Evolutionary conservation across 371 early-diverging fungal genomes (phyloP), one percentile per base, ranked within the genome.

Genomic region (Fennellomyces sp.): DNA sequence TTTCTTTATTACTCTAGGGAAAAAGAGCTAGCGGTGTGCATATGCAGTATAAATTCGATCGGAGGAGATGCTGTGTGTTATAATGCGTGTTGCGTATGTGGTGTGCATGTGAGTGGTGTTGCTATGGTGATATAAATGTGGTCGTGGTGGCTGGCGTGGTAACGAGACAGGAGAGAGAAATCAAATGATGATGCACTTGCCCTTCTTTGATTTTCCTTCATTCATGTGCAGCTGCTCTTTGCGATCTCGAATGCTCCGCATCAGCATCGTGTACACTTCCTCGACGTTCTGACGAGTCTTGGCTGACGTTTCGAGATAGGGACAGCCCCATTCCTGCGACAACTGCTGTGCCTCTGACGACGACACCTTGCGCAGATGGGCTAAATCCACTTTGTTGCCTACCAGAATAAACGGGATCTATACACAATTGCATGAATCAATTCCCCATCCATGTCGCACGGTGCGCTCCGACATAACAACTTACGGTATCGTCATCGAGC

Each of bases 361-460:
- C 31, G 82, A 58, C 7, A 93, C 94, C 59, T 88, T 86, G 42
- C 93, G 82, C 11, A 81, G 63, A 49, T 83, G 82, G 17, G 75
- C 76, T 69, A 92, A 70, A 75, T 94, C 94, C n/a, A 80, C 80
- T 78, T 94, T 94, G 78, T 93, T 94, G 26, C 94, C 93, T 7
- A 93, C 88, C 29, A 92, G 72, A 29, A 94, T 82, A 65, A 93
- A 90, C 15, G 94, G 93, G 36, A 92, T 72, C 81, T 85, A 61
- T 15, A 52, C 8, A 21, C 12, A 1, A 53, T 28, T 41, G 13
- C 26, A 28, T 47, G 33, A 5, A 35, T 27, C 19, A 13, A 19
- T 62, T 56, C 19, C 38, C 29, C 25, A 28, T 17, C 13, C n/a
- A 53, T 21, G 49, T n/a, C n/a, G n/a, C n/a, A n/a, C n/a, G n/a